phyloP scores from a whole-genome alignment of 2,329 filamentous ascomycete genomes.

The Cordyceps farinosa region DNA sequence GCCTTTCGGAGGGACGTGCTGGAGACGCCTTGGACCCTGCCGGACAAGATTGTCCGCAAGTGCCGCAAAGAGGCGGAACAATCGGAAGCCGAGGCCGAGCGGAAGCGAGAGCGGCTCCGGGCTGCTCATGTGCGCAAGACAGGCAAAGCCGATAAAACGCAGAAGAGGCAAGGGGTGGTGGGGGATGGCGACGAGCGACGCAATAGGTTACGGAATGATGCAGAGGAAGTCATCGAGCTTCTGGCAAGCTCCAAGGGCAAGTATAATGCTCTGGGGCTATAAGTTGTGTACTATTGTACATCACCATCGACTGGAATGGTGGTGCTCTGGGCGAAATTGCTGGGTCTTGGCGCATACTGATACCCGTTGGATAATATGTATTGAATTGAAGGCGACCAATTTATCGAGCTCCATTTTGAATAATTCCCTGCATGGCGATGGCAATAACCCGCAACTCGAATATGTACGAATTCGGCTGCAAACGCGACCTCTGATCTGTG shows the following conservation, averaged over 20 bases:
- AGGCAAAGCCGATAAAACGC: background rate
- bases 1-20: slow-evolving; percentile 51
- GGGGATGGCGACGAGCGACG: background rate
- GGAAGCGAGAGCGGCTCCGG: slow-evolving; percentile 26
- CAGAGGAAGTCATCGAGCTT: slow-evolving; percentile 16
- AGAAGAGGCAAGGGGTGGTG: slow-evolving; percentile 2
- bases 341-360: slow-evolving; percentile 2
- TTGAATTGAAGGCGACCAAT: background rate
- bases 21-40: slow-evolving; percentile 52
- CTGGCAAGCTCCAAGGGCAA: slow-evolving; percentile 26
- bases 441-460: no score
- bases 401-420: background rate
- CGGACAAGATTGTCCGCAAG: slow-evolving; percentile 43
- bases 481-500: no score
- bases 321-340: background rate
- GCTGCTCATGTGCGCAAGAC: slow-evolving; percentile 6
- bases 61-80: slow-evolving; percentile 47
- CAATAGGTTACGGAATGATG: background rate
- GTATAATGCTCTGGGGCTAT: slow-evolving; percentile 35
- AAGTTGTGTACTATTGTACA: slow-evolving; percentile 12
- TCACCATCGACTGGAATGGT: background rate
- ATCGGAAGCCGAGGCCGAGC: slow-evolving; percentile 27
- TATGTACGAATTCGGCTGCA: no score
- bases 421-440: background rate
- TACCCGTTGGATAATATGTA: background rate